Evolutionary conservation across 257 asterid genomes (phyloP).

Genomic region (Oldenlandia corymbosa): DNA sequence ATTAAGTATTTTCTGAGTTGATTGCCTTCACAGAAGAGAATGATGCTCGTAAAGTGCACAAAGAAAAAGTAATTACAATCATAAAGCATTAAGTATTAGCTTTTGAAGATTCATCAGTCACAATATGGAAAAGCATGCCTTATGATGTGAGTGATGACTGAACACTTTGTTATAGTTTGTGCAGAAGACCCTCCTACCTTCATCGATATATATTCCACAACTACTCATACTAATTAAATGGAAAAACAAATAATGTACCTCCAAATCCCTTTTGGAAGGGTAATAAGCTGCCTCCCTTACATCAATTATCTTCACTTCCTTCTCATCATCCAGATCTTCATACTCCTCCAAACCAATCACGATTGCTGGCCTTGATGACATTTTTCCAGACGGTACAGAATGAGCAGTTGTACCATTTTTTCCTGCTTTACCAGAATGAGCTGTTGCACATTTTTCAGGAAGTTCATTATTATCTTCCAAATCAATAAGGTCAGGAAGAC

Average conservation of each 20-base stretch:
- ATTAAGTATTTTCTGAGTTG: not conserved
- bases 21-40: not conserved
- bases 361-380: too few species aligned
- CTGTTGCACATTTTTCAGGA: not conserved
- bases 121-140: not conserved
- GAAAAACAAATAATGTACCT: not conserved
- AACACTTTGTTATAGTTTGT: not conserved
- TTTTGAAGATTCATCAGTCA: not conserved
- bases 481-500: constrained; percentile 34
- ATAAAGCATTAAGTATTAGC: too few species aligned
- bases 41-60: not conserved
- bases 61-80: too few species aligned
- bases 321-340: constrained; percentile 36
- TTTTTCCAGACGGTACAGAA: not conserved
- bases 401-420: not conserved
- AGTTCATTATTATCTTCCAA: constrained; percentile 50
- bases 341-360: constrained; percentile 8
- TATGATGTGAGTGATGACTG: constrained; percentile 1
- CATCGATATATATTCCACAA: not conserved
- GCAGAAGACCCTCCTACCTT: not conserved
- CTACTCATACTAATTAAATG: not conserved
- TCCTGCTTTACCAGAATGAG: not conserved
- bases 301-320: not conserved
- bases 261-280: not conserved
- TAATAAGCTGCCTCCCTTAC: not conserved